These are phyloP conservation scores for Trebouxia sp. DNA, from an alignment of 139 green algal genomes.

Conservation along the genomic window DNA sequence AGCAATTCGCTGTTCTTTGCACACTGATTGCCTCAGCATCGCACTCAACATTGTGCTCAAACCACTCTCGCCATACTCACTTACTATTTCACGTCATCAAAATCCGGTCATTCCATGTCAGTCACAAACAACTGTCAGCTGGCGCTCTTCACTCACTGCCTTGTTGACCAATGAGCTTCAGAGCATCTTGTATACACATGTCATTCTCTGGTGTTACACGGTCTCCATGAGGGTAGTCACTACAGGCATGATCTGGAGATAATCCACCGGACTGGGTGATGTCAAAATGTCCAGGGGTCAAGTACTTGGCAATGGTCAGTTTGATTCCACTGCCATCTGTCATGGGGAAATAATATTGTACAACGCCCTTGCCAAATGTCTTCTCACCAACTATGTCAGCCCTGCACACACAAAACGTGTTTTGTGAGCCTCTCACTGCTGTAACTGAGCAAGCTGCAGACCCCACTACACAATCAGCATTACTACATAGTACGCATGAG, in stretches of 20 bases:
- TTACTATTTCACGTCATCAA: too few relatives aligned
- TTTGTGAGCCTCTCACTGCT: too few relatives aligned
- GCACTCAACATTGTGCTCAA: too few relatives aligned
- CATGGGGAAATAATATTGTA: slow-evolving; percentile 73
- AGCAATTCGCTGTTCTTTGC: too few relatives aligned
- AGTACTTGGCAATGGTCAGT: slow-evolving; percentile 71
- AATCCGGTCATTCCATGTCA: too few relatives aligned
- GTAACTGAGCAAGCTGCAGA: too few relatives aligned
- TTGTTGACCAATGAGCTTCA: slow-evolving; percentile 20
- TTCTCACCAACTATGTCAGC: slow-evolving; percentile 52
- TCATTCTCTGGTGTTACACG: slow-evolving; percentile 18
- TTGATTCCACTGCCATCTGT: slow-evolving; percentile 61
- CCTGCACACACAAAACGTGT: too few relatives aligned
- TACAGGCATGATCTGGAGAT: slow-evolving; percentile 46
- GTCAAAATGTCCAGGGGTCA: slow-evolving; percentile 45
- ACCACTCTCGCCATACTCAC: too few relatives aligned
- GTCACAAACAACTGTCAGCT: neutral
- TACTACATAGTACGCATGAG: neutral
- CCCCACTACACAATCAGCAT: neutral
- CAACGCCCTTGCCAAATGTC: slow-evolving; percentile 67
- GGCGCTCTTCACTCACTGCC: neutral
- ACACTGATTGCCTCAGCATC: too few relatives aligned
- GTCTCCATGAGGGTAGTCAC: slow-evolving; percentile 45
- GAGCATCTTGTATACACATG: slow-evolving; percentile 26
- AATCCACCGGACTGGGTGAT: slow-evolving; percentile 38